A percentile compares a stretch with the other conserved stretches of the same genome.
Conservation (phyloP, 495 filamentous ascomycete genomes). For the Neurospora tetrasperma region DNA sequence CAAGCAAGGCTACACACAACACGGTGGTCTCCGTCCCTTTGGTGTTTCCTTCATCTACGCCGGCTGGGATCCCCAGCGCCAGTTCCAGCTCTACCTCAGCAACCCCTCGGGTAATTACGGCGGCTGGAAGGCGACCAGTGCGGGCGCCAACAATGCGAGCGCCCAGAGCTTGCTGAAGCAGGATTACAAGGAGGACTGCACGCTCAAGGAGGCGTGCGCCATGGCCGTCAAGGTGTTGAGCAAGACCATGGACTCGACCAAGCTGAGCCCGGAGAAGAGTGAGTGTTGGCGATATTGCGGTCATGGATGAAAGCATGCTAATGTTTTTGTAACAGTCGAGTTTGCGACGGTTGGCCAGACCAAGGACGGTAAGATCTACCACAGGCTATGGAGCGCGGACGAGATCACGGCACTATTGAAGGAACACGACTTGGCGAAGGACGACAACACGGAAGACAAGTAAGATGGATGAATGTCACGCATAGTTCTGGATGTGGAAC, state of each 20-base stretch:
- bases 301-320: conserved; percentile 1
- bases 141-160: conserved; percentile 95
- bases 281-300: conserved; percentile 12
- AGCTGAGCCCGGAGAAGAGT: conserved; percentile 98
- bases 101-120: conserved; percentile 99
- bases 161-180: conserved; percentile 97
- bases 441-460: conserved; percentile 62
- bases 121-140: conserved; percentile 97
- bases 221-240: conserved; percentile 98
- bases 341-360: conserved; percentile 97
- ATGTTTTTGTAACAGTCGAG: conserved; percentile 54
- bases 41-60: conserved; percentile 99
- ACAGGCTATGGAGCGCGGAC: conserved; percentile 93
- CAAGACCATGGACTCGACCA: conserved; percentile 99
- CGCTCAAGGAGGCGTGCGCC: conserved; percentile 90
- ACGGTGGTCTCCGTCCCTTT: conserved; percentile 93
- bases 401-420: conserved; percentile 91
- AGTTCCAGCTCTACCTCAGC: conserved; percentile 99
- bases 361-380: conserved; percentile 88
- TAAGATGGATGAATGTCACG: conserved; percentile 12
- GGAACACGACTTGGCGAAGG: conserved; percentile 91
- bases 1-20: conserved; percentile 99
- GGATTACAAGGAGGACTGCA: conserved; percentile 97
- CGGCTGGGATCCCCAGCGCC: conserved; percentile 84
- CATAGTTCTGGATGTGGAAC: not conserved